Evolutionary conservation across 129 eudicot species (phyloP).

Genomic region (carrot (Daucus carota)): DH1_v3.0 NC_030384.2:43357001-43357500

Average conservation of each 20-base stretch:
- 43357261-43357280: not conserved
- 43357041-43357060: not conserved
- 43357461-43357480: not conserved
- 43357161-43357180: too few species aligned
- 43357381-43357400: not conserved
- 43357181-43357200: too few species aligned
- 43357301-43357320: not conserved
- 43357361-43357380: not conserved
- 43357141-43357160: too few species aligned
- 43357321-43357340: not conserved
- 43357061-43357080: not conserved
- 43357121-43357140: not conserved
- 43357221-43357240: too few species aligned
- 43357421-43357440: not conserved
- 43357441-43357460: not conserved
- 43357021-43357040: constrained; percentile 61
- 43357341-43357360: not conserved
- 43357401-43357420: not conserved
- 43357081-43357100: not conserved
- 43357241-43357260: not conserved
- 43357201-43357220: too few species aligned
- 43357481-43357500: not conserved
- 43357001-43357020: constrained; percentile 70
- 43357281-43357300: not conserved
- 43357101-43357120: too few species aligned